These are phyloP conservation scores for Smallanthus sonchifolius DNA, from an alignment of 129 eudicot genomes.

Conservation along the genomic window DNA sequence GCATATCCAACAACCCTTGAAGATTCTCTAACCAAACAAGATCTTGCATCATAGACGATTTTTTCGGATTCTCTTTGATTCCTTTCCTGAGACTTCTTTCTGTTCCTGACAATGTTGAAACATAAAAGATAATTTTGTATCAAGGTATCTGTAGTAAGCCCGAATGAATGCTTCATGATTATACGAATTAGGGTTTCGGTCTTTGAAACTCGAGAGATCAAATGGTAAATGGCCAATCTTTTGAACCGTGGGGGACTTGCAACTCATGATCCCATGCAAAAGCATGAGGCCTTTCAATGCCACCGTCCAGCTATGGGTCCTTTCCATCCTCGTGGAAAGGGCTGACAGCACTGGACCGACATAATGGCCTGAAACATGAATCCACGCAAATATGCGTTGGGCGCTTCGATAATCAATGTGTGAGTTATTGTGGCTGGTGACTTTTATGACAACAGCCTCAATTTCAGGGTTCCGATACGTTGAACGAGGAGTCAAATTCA, in stretches of 20 bases:
- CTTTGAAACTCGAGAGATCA: constrained; percentile 58
- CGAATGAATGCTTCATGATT: constrained; percentile 45
- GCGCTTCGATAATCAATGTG: constrained; percentile 42
- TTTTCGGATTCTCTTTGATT: constrained; percentile 15
- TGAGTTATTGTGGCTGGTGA: constrained; percentile 64
- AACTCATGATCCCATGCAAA: constrained; percentile 53
- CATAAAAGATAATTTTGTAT: constrained; percentile 41
- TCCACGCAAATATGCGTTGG: constrained; percentile 57
- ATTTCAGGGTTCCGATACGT: constrained; percentile 57
- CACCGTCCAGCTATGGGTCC: constrained; percentile 60
- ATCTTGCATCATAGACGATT: constrained; percentile 21
- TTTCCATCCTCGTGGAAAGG: constrained; percentile 45
- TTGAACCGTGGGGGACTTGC: constrained; percentile 40
- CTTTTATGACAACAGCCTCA: constrained; percentile 62
- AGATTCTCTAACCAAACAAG: constrained; percentile 46
- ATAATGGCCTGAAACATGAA: constrained; percentile 44
- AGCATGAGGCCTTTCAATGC: constrained; percentile 70
- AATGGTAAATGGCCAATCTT: constrained; percentile 64
- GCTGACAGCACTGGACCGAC: constrained; percentile 43
- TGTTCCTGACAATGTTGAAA: constrained; percentile 27
- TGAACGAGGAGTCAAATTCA: constrained; percentile 45
- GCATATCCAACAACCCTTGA: constrained; percentile 56
- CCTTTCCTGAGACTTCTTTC: constrained; percentile 9
- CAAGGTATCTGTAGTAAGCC: constrained; percentile 56
- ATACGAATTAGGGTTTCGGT: constrained; percentile 32